These are phyloP conservation scores for Hysterangium stoloniferum DNA, from an alignment of 768 basidiomycete species.

Conservation along the genomic window DNA sequence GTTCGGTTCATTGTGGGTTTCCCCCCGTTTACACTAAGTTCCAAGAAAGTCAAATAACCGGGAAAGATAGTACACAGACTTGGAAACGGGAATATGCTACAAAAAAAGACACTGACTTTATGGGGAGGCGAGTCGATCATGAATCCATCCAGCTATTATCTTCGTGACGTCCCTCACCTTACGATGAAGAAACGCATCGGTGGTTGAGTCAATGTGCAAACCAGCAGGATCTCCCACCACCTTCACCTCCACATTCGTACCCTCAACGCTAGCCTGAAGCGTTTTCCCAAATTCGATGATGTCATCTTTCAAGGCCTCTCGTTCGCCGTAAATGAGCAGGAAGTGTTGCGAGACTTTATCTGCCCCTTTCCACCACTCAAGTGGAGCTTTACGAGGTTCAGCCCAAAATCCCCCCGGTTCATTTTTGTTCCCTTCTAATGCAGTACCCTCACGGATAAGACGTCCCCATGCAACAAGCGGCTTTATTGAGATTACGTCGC, in stretches of 20 bases:
- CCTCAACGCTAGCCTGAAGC: neutral
- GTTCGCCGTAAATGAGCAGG: neutral
- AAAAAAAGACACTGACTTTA: no score
- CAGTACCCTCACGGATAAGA: neutral
- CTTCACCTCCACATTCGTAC: neutral
- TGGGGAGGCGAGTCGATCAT: no score
- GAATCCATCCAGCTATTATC: slow-evolving; percentile 5
- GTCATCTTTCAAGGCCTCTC: slow-evolving; percentile 2
- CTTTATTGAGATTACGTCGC: neutral
- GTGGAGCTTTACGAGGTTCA: slow-evolving; percentile 8
- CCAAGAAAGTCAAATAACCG: no score
- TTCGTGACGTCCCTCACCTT: neutral
- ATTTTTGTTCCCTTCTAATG: neutral
- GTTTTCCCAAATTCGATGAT: neutral
- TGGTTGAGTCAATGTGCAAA: neutral
- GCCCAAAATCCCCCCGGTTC: neutral
- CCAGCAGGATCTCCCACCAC: neutral
- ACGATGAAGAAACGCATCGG: neutral
- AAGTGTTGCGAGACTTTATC: neutral
- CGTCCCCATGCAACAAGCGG: neutral
- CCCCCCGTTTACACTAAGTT: no score
- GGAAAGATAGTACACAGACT: no score
- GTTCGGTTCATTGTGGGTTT: no score
- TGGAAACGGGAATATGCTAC: no score
- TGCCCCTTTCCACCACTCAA: slow-evolving; percentile 1